Base-by-base conservation (phyloP, 805 yeast genomes). In the Ogataea trehaloabstinens region DNA sequence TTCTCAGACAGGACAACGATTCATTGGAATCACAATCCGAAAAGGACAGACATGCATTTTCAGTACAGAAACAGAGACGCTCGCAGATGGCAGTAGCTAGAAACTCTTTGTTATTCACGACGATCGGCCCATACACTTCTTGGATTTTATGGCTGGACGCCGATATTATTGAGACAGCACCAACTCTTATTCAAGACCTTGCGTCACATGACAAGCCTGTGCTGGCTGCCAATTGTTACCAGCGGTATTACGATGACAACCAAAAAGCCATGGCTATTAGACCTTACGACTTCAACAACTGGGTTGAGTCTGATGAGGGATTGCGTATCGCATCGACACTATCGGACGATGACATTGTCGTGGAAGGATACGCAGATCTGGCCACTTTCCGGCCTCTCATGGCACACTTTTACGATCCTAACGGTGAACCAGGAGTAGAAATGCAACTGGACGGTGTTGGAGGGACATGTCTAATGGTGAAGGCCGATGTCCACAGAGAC, bases 91-190 rank as follows among this genome's bases (percentile, higher is more conserved):
- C 97, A 2, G 68, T 88, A 48, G 96, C 98, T 3, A 74, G 99
- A 60, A 93, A 93, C 68, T 89, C 96, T 28, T 68, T 93, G 41
- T 71, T 93, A 34, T 88, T 89, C 66, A 85, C 97, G 7, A 80
- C 97, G 1, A 68, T 93, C 33, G 85, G 89, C 3, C 95, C 97
- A 16, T 77, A 84, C 51, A 89, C 95, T 2, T 79, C 95, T 17
- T 93, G 99, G 99, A 85, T 91, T 15, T 68, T 93, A 36, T 93
- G 99, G 99, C 69, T 93, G 50, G 99, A 93, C 63, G 82, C 95
- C 2, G 99, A 93, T 64, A 82, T 93, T 31, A 75, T 90, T 24
- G 99, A 93, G 64, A 78, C 96, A 4, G 95, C 96, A 13, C 64
- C 75, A 11, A 78, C 85, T 13, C 66, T 93, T 53, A 76, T 93